Percentiles rank a stretch among this genome's conserved stretches.
These are phyloP conservation scores for Cardamine occulta DNA, from an alignment of 345 rosid species.

Conservation along the genomic window DNA sequence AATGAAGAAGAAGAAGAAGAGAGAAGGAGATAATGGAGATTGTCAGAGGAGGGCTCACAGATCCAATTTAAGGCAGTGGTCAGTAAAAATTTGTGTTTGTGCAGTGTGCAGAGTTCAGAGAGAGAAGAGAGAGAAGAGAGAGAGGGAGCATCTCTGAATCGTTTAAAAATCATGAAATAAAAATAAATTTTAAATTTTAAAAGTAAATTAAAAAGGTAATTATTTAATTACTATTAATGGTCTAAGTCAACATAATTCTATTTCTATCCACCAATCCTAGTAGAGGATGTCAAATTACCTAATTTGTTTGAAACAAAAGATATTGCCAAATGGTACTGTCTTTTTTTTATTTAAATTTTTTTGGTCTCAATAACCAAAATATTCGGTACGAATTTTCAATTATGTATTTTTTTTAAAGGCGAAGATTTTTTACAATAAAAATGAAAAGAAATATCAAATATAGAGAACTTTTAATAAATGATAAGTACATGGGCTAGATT, in stretches of 20 bases:
- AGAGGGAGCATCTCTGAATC: conserved; percentile 42
- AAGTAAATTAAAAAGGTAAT: conserved; percentile 17
- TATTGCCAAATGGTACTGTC: neutral
- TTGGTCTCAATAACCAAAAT: conserved; percentile 28
- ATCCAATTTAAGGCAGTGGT: conserved; percentile 61
- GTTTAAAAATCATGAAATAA: conserved; percentile 25
- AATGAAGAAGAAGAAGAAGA: neutral
- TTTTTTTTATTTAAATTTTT: neutral
- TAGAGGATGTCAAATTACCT: conserved; percentile 13
- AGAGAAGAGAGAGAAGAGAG: conserved; percentile 42
- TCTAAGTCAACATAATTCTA: conserved; percentile 39
- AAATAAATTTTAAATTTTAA: neutral
- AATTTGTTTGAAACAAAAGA: neutral
- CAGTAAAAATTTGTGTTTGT: conserved; percentile 54
- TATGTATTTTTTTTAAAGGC: neutral
- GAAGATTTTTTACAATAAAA: neutral
- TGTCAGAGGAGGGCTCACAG: conserved; percentile 51
- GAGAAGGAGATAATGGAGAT: conserved; percentile 41
- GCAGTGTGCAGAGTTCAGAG: conserved; percentile 43
- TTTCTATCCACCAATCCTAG: conserved; percentile 30
- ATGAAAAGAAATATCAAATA: neutral
- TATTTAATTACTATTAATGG: conserved; percentile 42
- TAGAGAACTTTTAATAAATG: neutral
- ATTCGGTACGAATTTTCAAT: conserved; percentile 26
- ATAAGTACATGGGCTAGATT: neutral